A percentile compares a stretch with the other conserved stretches of the same genome.
phyloP scores from a whole-genome alignment of 2,329 filamentous ascomycete species.

The Aspergillus sp. region DNA sequence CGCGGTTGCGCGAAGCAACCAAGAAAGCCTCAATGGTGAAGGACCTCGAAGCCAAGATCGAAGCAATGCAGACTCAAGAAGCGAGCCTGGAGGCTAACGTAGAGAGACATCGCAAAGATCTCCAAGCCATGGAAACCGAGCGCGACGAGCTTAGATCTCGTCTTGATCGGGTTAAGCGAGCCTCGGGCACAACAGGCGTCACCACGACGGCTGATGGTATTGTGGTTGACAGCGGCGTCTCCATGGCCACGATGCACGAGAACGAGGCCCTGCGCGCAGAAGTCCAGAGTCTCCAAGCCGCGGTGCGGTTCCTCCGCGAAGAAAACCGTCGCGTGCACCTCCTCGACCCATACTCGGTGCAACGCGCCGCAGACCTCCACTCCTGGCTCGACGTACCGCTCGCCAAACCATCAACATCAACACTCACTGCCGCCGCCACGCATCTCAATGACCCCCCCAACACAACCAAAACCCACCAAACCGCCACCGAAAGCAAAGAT shows the following conservation, averaged over 20 bases:
- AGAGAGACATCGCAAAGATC: constrained; percentile 30
- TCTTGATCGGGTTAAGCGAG: constrained; percentile 36
- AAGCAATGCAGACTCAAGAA: constrained; percentile 30
- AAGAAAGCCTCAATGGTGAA: constrained; percentile 56
- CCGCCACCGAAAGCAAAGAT: constrained; percentile 35
- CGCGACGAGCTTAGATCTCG: constrained; percentile 35
- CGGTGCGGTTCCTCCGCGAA: constrained; percentile 38
- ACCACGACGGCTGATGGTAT: constrained; percentile 30
- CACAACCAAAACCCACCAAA: constrained; percentile 20
- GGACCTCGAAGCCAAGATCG: constrained; percentile 36
- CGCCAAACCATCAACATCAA: constrained; percentile 21
- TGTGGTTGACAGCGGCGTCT: constrained; percentile 30
- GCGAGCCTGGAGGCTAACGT: constrained; percentile 24
- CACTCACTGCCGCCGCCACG: no score
- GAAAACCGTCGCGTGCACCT: constrained; percentile 37
- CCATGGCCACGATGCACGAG: constrained; percentile 35
- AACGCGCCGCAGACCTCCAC: constrained; percentile 32
- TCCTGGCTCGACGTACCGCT: constrained; percentile 39
- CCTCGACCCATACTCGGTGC: constrained; percentile 35
- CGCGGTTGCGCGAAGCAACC: constrained; percentile 73
- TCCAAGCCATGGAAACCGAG: constrained; percentile 30
- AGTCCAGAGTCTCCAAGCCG: constrained; percentile 37
- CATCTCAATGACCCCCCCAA: no score
- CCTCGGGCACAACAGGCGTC: constrained; percentile 31
- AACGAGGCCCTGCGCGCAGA: constrained; percentile 37